Evolutionary conservation across 805 yeast species (phyloP).

Genomic region (Metschnikowia matae): DNA sequence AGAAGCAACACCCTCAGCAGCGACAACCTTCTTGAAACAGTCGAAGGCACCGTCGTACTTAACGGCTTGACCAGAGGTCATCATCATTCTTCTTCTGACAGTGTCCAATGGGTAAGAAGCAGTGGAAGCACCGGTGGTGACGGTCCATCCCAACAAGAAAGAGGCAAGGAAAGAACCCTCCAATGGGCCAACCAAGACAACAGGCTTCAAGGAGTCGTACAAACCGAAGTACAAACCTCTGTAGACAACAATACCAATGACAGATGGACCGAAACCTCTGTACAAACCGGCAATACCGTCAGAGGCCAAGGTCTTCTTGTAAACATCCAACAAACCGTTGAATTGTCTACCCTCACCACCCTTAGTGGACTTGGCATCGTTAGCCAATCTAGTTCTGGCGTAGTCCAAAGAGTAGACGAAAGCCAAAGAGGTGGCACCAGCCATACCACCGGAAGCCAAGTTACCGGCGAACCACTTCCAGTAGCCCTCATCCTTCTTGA

Average conservation of each 20-base stretch:
- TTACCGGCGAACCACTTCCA: slow-evolving; percentile 95
- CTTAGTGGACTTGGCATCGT: slow-evolving; percentile 89
- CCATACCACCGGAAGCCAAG: slow-evolving; percentile 98
- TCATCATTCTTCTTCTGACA: slow-evolving; percentile 99
- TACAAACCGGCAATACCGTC: slow-evolving; percentile 98
- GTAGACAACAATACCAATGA: slow-evolving; percentile 95
- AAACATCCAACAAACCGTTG: slow-evolving; percentile 95
- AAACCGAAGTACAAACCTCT: slow-evolving; percentile 99
- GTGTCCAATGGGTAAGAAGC: slow-evolving; percentile 99
- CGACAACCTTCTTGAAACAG: slow-evolving; percentile 86
- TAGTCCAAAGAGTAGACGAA: slow-evolving; percentile 96
- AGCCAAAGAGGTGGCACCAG: slow-evolving; percentile 92
- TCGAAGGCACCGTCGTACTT: slow-evolving; percentile 94
- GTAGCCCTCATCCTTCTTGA: slow-evolving; percentile 94
- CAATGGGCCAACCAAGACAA: slow-evolving; percentile 87
- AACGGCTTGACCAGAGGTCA: slow-evolving; percentile 98
- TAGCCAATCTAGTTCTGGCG: slow-evolving; percentile 98
- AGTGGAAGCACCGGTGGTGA: slow-evolving; percentile 97
- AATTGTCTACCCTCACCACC: slow-evolving; percentile 91
- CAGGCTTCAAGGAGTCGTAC: slow-evolving; percentile 95
- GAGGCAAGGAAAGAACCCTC: slow-evolving; percentile 95
- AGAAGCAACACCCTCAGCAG: slow-evolving; percentile 90
- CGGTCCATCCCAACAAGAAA: slow-evolving; percentile 95
- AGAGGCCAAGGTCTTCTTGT: slow-evolving; percentile 90
- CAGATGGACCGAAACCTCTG: slow-evolving; percentile 99